Evolutionary conservation across 345 rosid species (phyloP), one percentile per base, ranked within the genome.

Genomic region (Streptanthus diversifolius): DNA sequence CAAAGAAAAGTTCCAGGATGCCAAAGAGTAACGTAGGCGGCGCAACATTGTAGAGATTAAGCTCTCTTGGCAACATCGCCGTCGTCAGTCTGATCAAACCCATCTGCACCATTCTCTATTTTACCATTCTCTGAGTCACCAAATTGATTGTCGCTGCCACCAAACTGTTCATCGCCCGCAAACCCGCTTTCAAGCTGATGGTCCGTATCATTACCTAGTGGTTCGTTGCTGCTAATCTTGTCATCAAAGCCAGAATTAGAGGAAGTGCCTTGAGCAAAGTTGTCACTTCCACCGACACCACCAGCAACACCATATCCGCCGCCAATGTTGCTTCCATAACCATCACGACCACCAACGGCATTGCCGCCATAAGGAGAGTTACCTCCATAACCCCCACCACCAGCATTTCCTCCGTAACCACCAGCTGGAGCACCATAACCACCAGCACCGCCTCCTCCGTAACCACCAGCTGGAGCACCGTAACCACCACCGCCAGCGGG

Each of bases 31-130:
- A 44, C 48, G 5, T 22, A 64, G 39, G 29, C 9, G 8, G 63
- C 55, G 0, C 29, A 53, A 41, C 19, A 37, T 43, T 14, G 44
- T n/a, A 30, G 51, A 35, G 37, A 43, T 39, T 77, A 93, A 36
- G 90, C 96, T 67, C 95, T 87, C 79, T 90, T 90, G 32, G 90
- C 88, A 49, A 80, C 82, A 75, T 87, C 69, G 15, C 80, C 82
- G 18, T 87, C 84, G 48, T 68, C 83, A 32, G 65, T 82, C 18
- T 66, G 82, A 44, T 52, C 72, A 64, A 53, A 60, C 39, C 77
- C 89, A 51, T 53, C 85, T 18, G 48, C 53, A 9, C 73, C 77
- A 55, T 30, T 73, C 44, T 69, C 81, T 44, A 55, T 47, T 40
- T 59, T 69, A 58, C 63, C 65, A 45, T 63, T 77, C 48, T 75